Conservation (phyloP, 176 grass and related monocot species). For the Eragrostis nindensis region DNA sequence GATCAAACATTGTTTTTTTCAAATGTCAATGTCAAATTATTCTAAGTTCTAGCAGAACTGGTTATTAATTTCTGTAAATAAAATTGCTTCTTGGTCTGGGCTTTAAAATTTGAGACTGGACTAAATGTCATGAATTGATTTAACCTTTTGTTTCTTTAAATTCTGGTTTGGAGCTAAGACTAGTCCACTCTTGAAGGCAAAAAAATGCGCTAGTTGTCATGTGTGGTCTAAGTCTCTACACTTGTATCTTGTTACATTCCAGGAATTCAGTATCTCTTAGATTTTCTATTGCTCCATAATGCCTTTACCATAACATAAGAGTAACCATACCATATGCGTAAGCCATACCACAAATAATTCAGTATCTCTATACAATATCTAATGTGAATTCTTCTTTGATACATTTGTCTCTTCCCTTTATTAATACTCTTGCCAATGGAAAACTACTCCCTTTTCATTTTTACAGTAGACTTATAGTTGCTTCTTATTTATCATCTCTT, state of each 20-base stretch:
- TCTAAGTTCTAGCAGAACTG: conserved; percentile 6
- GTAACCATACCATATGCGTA: not conserved
- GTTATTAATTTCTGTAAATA: not conserved
- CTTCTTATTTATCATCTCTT: conserved; percentile 29
- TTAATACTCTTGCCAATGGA: conserved; percentile 4
- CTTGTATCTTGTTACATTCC: not conserved
- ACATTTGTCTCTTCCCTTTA: not conserved
- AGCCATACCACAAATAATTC: not conserved
- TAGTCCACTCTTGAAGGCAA: no score
- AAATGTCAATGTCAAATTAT: not conserved
- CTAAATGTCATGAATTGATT: not conserved
- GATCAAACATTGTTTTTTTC: not conserved
- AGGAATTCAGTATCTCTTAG: not conserved
- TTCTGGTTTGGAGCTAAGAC: not conserved
- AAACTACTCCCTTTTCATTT: not conserved
- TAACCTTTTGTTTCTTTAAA: not conserved
- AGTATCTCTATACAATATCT: not conserved
- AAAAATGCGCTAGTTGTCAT: not conserved
- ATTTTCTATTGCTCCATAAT: not conserved
- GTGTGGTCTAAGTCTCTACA: not conserved
- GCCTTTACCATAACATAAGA: not conserved
- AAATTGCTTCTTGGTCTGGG: not conserved
- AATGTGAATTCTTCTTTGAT: not conserved
- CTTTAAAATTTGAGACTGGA: not conserved
- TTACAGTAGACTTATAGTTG: not conserved